phyloP scores from a whole-genome alignment of 2,329 filamentous ascomycete genomes.

The Penicillium sp. region DNA sequence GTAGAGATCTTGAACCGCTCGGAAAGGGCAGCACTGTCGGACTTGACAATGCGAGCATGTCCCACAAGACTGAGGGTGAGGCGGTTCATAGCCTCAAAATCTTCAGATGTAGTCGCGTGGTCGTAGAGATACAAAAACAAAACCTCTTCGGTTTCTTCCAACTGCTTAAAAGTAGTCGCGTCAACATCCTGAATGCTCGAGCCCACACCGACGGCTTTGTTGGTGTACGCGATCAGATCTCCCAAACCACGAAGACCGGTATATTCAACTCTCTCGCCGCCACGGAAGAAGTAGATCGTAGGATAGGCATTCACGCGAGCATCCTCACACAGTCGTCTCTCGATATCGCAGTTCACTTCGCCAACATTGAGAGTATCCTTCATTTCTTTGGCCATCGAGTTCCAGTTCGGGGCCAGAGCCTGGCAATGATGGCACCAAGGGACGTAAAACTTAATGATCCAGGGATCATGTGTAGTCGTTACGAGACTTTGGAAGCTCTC shows the following conservation, averaged over 20 bases:
- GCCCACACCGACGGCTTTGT: slow-evolving; percentile 77
- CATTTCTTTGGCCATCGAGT: slow-evolving; percentile 86
- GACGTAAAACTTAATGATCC: slow-evolving; percentile 99
- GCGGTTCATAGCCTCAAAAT: slow-evolving; percentile 83
- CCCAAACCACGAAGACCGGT: slow-evolving; percentile 86
- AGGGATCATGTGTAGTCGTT: slow-evolving; percentile 82
- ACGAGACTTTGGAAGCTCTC: slow-evolving; percentile 85
- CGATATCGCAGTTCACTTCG: slow-evolving; percentile 90
- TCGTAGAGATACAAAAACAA: slow-evolving; percentile 98
- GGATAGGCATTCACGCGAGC: slow-evolving; percentile 76
- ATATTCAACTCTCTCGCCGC: slow-evolving; percentile 89
- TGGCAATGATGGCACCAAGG: slow-evolving; percentile 98
- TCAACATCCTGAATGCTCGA: slow-evolving; percentile 78
- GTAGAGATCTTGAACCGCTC: slow-evolving; percentile 92
- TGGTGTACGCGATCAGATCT: slow-evolving; percentile 81
- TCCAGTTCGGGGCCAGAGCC: slow-evolving; percentile 86
- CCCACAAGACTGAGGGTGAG: slow-evolving; percentile 85
- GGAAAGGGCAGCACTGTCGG: slow-evolving; percentile 70
- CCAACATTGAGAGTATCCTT: slow-evolving; percentile 85
- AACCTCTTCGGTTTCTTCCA: slow-evolving; percentile 92
- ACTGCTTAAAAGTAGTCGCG: slow-evolving; percentile 68
- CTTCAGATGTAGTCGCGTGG: slow-evolving; percentile 86
- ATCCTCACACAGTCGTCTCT: slow-evolving; percentile 88
- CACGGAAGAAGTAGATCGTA: slow-evolving; percentile 88
- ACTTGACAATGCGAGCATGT: slow-evolving; percentile 89